Evolutionary conservation across 2,329 filamentous ascomycete genomes (phyloP), one percentile per base, ranked within the genome.

Genomic region (Helotiales sp.): DNA sequence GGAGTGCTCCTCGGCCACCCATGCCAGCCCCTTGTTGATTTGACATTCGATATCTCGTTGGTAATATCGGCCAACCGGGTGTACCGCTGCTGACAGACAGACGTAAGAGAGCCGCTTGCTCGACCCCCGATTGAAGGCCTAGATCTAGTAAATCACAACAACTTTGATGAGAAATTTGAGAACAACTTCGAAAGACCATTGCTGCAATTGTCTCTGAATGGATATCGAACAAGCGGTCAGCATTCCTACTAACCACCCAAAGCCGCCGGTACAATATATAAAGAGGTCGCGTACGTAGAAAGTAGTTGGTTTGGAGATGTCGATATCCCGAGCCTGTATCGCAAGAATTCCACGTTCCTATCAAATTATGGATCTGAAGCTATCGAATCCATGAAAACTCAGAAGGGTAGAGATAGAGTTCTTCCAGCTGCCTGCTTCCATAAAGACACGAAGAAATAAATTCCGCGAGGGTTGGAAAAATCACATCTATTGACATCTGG

Each of bases 271-370:
- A n/a, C n/a, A n/a, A n/a, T n/a, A 40, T 40, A 40, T 15, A 40
- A 40, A 40, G 34, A 40, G 34, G 34, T 70, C 0, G 68, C 74
- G 17, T 70, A 72, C 32, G 71, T 72, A 63, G 65, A 68, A 32
- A 63, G 68, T 20, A 40, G 60, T 22, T 75, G 72, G 73, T 65
- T 75, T 20, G 71, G 66, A 2, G 72, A 74, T 32, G 45, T 75
- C 7, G 70, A 75, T 47, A 64, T 73, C 49, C 52, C 73, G 26
- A 60, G 34, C 17, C 34, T 40, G 34, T 40, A 15, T 40, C 34
- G 34, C 34, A 40, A 40, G 10, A 40, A 15, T 13, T 40, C 34
- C 34, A 40, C 34, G 34, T 40, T 40, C 34, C 17, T 40, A 40
- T 40, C 34, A 13, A 40, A 40, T 15, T 40, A 40, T 40, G 34